These are phyloP conservation scores for Xylariaceae sp. DNA, from an alignment of 2,329 filamentous ascomycete genomes.

Conservation along the genomic window DNA sequence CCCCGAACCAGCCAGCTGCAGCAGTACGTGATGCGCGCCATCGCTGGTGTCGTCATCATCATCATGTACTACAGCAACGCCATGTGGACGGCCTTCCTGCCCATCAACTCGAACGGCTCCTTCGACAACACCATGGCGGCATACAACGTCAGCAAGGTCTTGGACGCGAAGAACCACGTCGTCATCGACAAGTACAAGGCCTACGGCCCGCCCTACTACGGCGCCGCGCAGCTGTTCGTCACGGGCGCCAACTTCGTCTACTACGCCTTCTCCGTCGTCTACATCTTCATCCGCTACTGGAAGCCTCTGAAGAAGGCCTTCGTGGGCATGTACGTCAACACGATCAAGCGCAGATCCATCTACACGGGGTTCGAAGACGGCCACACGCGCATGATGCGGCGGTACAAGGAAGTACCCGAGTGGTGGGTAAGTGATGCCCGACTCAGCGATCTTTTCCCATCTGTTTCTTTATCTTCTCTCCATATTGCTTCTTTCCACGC, in stretches of 20 bases:
- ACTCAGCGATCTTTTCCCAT: slow-evolving; percentile 48
- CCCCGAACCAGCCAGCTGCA: no score
- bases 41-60: slow-evolving; percentile 30
- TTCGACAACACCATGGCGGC: slow-evolving; percentile 35
- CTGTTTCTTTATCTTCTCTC: no score
- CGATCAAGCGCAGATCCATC: slow-evolving; percentile 31
- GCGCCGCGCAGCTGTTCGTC: slow-evolving; percentile 33
- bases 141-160: slow-evolving; percentile 33
- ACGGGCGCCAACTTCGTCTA: slow-evolving; percentile 36
- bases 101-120: slow-evolving; percentile 33
- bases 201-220: slow-evolving; percentile 38
- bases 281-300: slow-evolving; percentile 36
- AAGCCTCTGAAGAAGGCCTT: slow-evolving; percentile 29
- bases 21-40: no score
- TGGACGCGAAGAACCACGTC: slow-evolving; percentile 30
- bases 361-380: slow-evolving; percentile 36
- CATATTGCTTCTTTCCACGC: no score
- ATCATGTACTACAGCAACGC: slow-evolving; percentile 36
- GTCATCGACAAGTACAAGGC: slow-evolving; percentile 30
- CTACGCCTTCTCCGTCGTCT: slow-evolving; percentile 35
- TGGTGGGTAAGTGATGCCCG: no score
- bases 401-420: slow-evolving; percentile 33
- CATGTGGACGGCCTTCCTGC: slow-evolving; percentile 36
- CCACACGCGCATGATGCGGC: slow-evolving; percentile 34
- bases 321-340: slow-evolving; percentile 30